Evolutionary conservation across 768 basidiomycete species (phyloP).

Genomic region (Termitomyces sp.): DNA sequence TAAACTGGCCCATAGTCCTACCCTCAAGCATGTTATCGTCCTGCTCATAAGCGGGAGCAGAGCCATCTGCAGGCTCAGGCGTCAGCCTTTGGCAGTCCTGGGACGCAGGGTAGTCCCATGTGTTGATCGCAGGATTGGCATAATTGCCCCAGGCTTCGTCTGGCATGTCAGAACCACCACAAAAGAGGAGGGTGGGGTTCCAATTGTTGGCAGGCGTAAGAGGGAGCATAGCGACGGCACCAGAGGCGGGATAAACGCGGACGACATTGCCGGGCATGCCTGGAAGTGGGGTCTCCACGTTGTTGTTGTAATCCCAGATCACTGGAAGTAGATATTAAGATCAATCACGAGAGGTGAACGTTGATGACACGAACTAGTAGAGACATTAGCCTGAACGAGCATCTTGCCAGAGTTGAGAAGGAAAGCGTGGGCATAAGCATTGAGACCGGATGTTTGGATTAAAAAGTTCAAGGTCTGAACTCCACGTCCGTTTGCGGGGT

Average conservation of each 20-base stretch:
- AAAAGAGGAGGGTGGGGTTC: slow-evolving; percentile 82
- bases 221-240: slow-evolving; percentile 86
- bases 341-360: not conserved
- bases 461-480: slow-evolving; percentile 67
- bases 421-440: slow-evolving; percentile 72
- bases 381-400: slow-evolving; percentile 81
- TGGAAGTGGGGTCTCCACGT: slow-evolving; percentile 62
- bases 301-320: slow-evolving; percentile 51
- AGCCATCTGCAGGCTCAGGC: slow-evolving; percentile 76
- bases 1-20: slow-evolving; percentile 92
- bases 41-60: slow-evolving; percentile 52
- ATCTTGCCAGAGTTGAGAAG: slow-evolving; percentile 75
- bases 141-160: slow-evolving; percentile 77
- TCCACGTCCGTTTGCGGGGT: slow-evolving; percentile 51
- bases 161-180: slow-evolving; percentile 83
- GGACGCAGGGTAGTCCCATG: slow-evolving; percentile 69
- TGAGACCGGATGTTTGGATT: slow-evolving; percentile 70
- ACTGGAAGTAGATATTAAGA: slow-evolving; percentile 19
- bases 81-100: slow-evolving; percentile 81
- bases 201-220: slow-evolving; percentile 89
- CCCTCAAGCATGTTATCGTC: slow-evolving; percentile 76
- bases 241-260: slow-evolving; percentile 88
- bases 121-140: slow-evolving; percentile 68
- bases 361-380: slow-evolving; percentile 53
- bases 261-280: slow-evolving; percentile 71